phyloP scores from a whole-genome alignment of 2,329 filamentous ascomycete species.

The Dissoconium aciculare region DNA sequence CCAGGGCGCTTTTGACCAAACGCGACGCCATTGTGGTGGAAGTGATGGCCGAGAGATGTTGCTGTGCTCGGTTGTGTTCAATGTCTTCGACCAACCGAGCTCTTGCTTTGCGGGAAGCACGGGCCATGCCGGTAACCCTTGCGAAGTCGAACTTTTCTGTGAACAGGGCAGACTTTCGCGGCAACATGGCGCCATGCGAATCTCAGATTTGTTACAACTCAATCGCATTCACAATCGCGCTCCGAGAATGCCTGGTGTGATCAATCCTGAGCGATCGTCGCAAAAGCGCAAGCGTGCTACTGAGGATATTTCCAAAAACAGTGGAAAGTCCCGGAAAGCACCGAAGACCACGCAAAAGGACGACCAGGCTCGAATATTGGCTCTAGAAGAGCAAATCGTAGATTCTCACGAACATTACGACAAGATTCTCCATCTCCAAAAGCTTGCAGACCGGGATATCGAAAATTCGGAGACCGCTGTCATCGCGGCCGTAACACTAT shows the following conservation, averaged over 20 bases:
- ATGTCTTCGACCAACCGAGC: neutral
- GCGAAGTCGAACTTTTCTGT: neutral
- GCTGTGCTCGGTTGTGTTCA: neutral
- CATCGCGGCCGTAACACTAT: slow-evolving; percentile 64
- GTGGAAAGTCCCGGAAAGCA: slow-evolving; percentile 22
- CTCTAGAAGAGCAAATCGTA: slow-evolving; percentile 65
- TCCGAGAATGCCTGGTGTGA: slow-evolving; percentile 24
- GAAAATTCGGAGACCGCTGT: slow-evolving; percentile 34
- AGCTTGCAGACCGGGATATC: slow-evolving; percentile 37
- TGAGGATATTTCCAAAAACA: slow-evolving; percentile 11
- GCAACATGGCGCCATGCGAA: no score
- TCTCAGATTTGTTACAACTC: no score
- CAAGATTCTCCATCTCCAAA: slow-evolving; percentile 62
- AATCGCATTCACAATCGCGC: no score
- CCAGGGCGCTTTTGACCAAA: slow-evolving; percentile 86
- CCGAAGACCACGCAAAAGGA: slow-evolving; percentile 22
- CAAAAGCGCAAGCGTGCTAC: slow-evolving; percentile 31
- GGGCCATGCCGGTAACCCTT: no score
- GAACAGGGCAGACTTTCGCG: no score
- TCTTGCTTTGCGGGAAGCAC: neutral
- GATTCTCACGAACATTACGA: slow-evolving; percentile 86
- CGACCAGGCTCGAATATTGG: slow-evolving; percentile 50
- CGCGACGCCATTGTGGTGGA: slow-evolving; percentile 81
- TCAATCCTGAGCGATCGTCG: slow-evolving; percentile 16
- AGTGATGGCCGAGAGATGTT: neutral